These are phyloP conservation scores for Rhododendron griersonianum DNA, from an alignment of 148 eudicot species.

Conservation along the genomic window DNA sequence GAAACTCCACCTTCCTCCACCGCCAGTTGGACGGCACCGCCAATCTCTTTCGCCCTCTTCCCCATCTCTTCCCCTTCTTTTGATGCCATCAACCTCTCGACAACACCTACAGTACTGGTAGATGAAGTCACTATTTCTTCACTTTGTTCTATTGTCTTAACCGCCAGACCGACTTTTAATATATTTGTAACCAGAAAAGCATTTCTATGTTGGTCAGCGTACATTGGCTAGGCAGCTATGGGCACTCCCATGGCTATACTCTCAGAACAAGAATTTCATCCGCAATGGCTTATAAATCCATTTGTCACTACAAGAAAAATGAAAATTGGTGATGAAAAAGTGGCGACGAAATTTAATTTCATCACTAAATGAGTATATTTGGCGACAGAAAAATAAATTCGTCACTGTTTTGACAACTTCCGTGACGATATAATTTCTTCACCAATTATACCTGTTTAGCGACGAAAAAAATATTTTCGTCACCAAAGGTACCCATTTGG, in stretches of 20 bases:
- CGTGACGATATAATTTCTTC: no score
- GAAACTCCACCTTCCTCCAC: conserved; percentile 11
- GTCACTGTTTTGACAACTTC: no score
- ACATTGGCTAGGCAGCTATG: neutral
- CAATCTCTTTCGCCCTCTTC: conserved; percentile 8
- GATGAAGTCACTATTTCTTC: neutral
- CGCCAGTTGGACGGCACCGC: neutral
- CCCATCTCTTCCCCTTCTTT: neutral
- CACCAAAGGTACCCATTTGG: no score
- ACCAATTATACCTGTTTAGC: no score
- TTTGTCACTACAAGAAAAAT: neutral
- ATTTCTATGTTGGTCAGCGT: neutral
- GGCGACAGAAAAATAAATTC: no score
- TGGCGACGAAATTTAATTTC: no score
- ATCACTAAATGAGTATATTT: no score
- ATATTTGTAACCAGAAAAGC: neutral
- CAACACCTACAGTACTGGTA: neutral
- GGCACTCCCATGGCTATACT: neutral
- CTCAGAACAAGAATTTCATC: conserved; percentile 4
- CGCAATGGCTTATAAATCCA: conserved; percentile 4
- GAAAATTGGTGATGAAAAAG: no score
- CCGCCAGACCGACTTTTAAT: neutral
- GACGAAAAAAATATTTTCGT: no score
- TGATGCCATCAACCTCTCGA: conserved; percentile 8
- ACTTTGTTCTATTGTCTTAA: neutral